Conservation (phyloP, 2,329 filamentous ascomycete genomes). For the Tolypocladium endophyticum region DNA sequence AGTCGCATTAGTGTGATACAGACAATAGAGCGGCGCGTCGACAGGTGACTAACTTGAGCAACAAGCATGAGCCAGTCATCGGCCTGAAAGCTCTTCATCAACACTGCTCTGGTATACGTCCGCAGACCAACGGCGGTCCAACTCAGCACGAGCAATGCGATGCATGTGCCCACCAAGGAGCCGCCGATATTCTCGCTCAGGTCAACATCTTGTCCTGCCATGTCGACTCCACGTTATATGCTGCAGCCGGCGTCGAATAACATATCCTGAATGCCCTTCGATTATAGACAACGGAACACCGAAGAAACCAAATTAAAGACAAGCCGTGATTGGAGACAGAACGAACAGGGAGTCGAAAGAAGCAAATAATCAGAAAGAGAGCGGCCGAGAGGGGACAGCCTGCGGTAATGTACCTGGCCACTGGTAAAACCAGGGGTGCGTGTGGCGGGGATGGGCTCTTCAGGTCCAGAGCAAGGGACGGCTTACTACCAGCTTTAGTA, state of each 20-base stretch:
- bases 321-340: not conserved
- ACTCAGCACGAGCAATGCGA: constrained; percentile 26
- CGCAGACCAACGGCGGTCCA: constrained; percentile 32
- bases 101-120: constrained; percentile 30
- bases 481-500: not conserved
- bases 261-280: not conserved
- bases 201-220: constrained; percentile 21
- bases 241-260: not conserved
- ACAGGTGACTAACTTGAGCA: constrained; percentile 26
- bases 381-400: not conserved
- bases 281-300: not conserved
- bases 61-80: constrained; percentile 45
- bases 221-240: constrained; percentile 9
- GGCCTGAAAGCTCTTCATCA: constrained; percentile 34
- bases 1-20: constrained; percentile 1
- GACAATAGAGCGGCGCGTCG: not conserved
- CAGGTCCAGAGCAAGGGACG: not conserved
- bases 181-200: constrained; percentile 27
- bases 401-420: not conserved
- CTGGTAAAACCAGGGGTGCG: not conserved
- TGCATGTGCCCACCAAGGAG: constrained; percentile 23
- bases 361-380: not conserved
- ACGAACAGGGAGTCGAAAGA: not conserved
- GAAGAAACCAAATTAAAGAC: not conserved
- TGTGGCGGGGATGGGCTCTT: not conserved